Conservation (phyloP, 177 flowering plant genomes). For the Vitis hybrid region DNA sequence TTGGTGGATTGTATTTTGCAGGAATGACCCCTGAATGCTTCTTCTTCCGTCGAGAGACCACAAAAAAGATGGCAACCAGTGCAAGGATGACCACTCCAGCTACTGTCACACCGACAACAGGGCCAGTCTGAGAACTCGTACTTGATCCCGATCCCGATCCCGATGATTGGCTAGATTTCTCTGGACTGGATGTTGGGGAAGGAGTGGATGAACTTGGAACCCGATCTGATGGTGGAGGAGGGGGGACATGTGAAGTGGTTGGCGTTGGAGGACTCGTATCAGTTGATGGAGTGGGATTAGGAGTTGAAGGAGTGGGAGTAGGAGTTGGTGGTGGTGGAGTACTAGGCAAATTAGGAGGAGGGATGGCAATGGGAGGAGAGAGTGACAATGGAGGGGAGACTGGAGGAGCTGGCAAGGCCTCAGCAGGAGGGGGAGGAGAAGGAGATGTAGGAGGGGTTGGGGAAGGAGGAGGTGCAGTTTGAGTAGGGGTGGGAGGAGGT, state of each 20-base stretch:
- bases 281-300: slow-evolving; percentile 8
- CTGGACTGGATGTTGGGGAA: slow-evolving; percentile 5
- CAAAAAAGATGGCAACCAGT: slow-evolving; percentile 31
- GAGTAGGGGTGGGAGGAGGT: slow-evolving; percentile 14
- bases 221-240: slow-evolving; percentile 1
- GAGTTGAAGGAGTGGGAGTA: neutral
- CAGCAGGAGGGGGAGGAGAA: slow-evolving; percentile 8
- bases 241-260: neutral
- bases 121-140: slow-evolving; percentile 4
- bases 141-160: slow-evolving; percentile 3
- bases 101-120: slow-evolving; percentile 29
- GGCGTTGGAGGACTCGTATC: slow-evolving; percentile 7
- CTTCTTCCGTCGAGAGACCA: slow-evolving; percentile 26
- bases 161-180: no score
- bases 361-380: slow-evolving; percentile 3
- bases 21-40: slow-evolving; percentile 13
- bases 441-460: slow-evolving; percentile 18
- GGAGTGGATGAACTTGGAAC: slow-evolving; percentile 15
- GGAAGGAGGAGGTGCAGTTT: slow-evolving; percentile 21
- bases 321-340: slow-evolving; percentile 1
- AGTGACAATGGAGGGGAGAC: slow-evolving; percentile 15
- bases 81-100: slow-evolving; percentile 38
- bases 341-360: slow-evolving; percentile 2
- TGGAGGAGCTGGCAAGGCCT: slow-evolving; percentile 2
- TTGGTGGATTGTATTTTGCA: slow-evolving; percentile 24